Percentiles rank a stretch among this genome's conserved stretches.
Conservation (phyloP, 140 eudicot genomes). For the Flaveria floridana region DNA sequence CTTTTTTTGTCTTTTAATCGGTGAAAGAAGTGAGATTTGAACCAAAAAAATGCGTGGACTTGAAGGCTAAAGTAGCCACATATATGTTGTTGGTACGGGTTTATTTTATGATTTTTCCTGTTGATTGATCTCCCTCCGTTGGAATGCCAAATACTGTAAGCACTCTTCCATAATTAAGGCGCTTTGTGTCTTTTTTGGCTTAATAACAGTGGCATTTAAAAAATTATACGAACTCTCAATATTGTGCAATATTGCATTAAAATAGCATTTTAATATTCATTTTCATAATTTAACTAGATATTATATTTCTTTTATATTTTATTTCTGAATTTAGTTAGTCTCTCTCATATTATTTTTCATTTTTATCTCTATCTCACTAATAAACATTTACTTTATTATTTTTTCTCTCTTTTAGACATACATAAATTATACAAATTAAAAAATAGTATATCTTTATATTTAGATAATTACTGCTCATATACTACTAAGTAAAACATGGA, state of each 20-base stretch:
- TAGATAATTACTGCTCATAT: too few species aligned
- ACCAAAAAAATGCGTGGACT: conserved; percentile 38
- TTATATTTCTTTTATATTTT: too few species aligned
- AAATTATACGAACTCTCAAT: not conserved
- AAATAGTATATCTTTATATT: too few species aligned
- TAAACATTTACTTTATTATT: too few species aligned
- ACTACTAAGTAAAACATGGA: too few species aligned
- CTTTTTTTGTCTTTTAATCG: conserved; percentile 33
- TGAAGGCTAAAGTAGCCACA: conserved; percentile 37
- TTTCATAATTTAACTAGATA: too few species aligned
- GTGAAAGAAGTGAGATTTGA: conserved; percentile 22
- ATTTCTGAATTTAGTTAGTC: too few species aligned
- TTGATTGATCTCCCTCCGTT: conserved; percentile 28
- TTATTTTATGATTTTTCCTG: conserved; percentile 11
- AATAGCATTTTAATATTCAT: too few species aligned
- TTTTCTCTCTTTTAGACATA: too few species aligned
- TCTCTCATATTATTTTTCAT: too few species aligned
- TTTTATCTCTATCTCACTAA: too few species aligned
- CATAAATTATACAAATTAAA: too few species aligned
- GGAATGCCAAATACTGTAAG: conserved; percentile 17
- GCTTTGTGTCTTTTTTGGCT: not conserved
- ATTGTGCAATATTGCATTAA: not conserved
- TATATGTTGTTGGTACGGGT: conserved; percentile 30
- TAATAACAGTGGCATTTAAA: not conserved
- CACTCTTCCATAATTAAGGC: conserved; percentile 16